Evolutionary conservation across 345 rosid species (phyloP).

Genomic region (Arabis hirsuta): DNA sequence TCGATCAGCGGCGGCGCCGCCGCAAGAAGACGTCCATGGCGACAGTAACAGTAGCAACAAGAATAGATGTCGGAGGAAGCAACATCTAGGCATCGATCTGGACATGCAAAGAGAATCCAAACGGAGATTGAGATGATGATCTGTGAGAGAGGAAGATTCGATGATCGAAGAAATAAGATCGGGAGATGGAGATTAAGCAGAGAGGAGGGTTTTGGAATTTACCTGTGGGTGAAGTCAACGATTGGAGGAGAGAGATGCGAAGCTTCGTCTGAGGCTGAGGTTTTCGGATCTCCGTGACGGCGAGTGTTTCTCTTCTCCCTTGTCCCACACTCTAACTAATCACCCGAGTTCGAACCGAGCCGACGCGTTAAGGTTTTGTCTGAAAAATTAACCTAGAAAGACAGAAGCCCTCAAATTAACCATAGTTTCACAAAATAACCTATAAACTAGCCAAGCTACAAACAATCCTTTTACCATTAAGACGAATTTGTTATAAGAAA

Average conservation of each 20-base stretch:
- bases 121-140: slow-evolving; percentile 16
- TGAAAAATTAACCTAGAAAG: too few relatives aligned
- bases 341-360: slow-evolving; percentile 15
- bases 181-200: background rate
- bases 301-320: slow-evolving; percentile 18
- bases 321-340: background rate
- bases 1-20: slow-evolving; percentile 25
- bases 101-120: slow-evolving; percentile 2
- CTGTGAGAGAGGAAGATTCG: slow-evolving; percentile 12
- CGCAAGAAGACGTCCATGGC: slow-evolving; percentile 20
- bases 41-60: slow-evolving; percentile 31
- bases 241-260: slow-evolving; percentile 42
- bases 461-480: too few relatives aligned
- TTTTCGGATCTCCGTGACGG: slow-evolving; percentile 45
- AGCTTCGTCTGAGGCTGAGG: slow-evolving; percentile 38
- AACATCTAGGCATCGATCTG: slow-evolving; percentile 24
- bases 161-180: slow-evolving; percentile 4
- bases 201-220: background rate
- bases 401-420: too few relatives aligned
- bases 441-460: too few relatives aligned
- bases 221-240: slow-evolving; percentile 37
- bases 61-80: slow-evolving; percentile 34
- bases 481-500: too few relatives aligned
- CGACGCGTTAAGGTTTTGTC: slow-evolving; percentile 2
- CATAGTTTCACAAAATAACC: too few relatives aligned